Conservation (phyloP, 768 basidiomycete species). For the Russula emetica region DNA sequence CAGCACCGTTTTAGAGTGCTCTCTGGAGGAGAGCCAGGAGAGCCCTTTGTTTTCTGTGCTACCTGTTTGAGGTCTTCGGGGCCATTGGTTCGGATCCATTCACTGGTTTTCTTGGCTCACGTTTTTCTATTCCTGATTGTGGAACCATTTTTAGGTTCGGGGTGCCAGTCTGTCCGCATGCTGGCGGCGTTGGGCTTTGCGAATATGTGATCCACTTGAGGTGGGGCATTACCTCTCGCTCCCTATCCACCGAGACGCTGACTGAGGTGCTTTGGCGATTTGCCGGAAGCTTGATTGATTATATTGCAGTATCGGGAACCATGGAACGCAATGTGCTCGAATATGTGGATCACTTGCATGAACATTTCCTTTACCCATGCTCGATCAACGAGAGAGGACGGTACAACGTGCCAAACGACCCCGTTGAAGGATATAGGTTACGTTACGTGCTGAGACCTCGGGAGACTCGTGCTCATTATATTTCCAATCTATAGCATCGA, state of each 20-base stretch:
- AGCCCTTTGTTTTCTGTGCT: neutral
- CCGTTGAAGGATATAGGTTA: constrained; percentile 75
- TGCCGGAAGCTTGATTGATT: constrained; percentile 73
- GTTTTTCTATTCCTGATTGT: neutral
- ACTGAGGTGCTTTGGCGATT: neutral
- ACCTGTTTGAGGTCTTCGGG: neutral
- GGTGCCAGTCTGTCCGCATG: constrained; percentile 87
- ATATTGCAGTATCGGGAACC: constrained; percentile 82
- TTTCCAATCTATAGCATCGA: constrained; percentile 59
- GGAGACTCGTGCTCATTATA: constrained; percentile 1
- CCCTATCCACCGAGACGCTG: neutral
- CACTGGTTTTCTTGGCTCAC: neutral
- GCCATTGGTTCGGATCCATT: neutral
- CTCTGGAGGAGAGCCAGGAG: neutral
- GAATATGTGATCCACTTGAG: constrained; percentile 87
- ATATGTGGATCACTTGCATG: constrained; percentile 87
- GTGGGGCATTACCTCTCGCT: constrained; percentile 32
- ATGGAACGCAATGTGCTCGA: constrained; percentile 95
- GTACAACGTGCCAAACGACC: constrained; percentile 79
- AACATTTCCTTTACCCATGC: constrained; percentile 86
- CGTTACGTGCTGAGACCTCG: constrained; percentile 19
- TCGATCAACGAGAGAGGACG: constrained; percentile 81
- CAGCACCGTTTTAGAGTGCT: neutral
- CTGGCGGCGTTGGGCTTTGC: constrained; percentile 90
- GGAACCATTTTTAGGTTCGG: constrained; percentile 55